Conservation (phyloP, 371 early-diverging fungal species). For the Mortierella polycephala region DNA sequence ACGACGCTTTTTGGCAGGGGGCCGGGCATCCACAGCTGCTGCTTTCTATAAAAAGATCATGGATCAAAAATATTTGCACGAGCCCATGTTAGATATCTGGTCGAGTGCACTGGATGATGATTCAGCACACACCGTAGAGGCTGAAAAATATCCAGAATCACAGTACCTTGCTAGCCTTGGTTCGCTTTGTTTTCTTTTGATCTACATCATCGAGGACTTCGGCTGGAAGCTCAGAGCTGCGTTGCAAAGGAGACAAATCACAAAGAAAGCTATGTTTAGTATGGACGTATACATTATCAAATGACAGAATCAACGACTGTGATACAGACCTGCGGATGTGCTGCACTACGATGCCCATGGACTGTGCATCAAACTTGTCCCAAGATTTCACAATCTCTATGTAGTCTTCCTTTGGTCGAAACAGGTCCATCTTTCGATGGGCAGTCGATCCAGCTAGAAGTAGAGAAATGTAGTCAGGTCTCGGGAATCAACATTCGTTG, state of each 20-base stretch:
- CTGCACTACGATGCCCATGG: conserved; percentile 79
- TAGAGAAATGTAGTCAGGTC: neutral
- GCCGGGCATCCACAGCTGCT: conserved; percentile 19
- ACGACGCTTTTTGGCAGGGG: conserved; percentile 49
- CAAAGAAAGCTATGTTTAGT: neutral
- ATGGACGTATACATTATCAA: neutral
- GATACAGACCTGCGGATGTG: conserved; percentile 74
- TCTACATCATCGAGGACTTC: conserved; percentile 58
- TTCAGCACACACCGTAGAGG: no score
- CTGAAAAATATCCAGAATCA: neutral
- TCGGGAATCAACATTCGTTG: no score
- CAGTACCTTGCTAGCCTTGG: conserved; percentile 42
- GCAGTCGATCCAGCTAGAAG: conserved; percentile 56
- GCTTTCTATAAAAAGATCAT: conserved; percentile 13
- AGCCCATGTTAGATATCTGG: no score
- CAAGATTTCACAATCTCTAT: conserved; percentile 79
- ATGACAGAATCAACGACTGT: neutral
- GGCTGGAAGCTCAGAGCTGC: conserved; percentile 57
- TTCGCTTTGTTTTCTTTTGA: conserved; percentile 57
- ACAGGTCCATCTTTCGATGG: conserved; percentile 72
- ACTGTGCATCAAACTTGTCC: conserved; percentile 77
- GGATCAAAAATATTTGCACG: neutral
- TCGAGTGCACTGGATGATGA: no score
- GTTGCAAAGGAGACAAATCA: neutral
- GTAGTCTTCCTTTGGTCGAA: conserved; percentile 87